Evolutionary conservation across 2,329 filamentous ascomycete species (phyloP).

Genomic region (Tolypocladium guangdongense): DNA sequence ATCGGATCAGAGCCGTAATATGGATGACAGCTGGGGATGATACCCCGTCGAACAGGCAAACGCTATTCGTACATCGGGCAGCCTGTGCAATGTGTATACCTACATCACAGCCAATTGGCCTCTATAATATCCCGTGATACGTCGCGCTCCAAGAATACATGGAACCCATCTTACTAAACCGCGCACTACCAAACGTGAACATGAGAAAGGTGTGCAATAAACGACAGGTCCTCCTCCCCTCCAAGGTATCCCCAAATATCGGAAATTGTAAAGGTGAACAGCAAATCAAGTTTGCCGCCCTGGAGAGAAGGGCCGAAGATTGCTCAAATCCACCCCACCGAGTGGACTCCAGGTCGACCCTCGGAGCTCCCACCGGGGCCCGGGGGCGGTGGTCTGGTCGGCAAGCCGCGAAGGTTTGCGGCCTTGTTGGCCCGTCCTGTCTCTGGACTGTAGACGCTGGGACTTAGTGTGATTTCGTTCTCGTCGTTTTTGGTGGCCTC

Average conservation of each 20-base stretch:
- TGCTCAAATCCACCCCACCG: conserved; percentile 9
- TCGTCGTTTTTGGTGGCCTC: conserved; percentile 3
- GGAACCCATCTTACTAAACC: background rate
- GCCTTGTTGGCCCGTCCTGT: background rate
- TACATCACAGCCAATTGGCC: background rate
- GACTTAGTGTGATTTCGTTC: conserved; percentile 32
- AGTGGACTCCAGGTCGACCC: conserved; percentile 1
- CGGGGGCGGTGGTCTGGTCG: background rate
- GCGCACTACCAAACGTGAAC: too few relatives aligned
- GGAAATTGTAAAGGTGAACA: too few relatives aligned
- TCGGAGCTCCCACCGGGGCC: background rate
- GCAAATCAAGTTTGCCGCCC: background rate
- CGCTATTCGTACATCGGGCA: background rate
- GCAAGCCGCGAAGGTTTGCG: background rate
- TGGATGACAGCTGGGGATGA: background rate
- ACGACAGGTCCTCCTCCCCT: background rate
- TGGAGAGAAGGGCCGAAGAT: background rate
- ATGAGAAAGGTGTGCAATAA: background rate
- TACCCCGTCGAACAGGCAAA: background rate
- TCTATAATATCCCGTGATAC: background rate
- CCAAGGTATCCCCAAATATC: background rate
- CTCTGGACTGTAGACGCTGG: conserved; percentile 39
- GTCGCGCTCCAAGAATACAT: background rate
- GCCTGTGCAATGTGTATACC: background rate
- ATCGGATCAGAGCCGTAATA: background rate